Percentiles rank a stretch among this genome's conserved stretches.
phyloP scores from a whole-genome alignment of 805 yeast genomes.

The Starmerella asiatica region DNA sequence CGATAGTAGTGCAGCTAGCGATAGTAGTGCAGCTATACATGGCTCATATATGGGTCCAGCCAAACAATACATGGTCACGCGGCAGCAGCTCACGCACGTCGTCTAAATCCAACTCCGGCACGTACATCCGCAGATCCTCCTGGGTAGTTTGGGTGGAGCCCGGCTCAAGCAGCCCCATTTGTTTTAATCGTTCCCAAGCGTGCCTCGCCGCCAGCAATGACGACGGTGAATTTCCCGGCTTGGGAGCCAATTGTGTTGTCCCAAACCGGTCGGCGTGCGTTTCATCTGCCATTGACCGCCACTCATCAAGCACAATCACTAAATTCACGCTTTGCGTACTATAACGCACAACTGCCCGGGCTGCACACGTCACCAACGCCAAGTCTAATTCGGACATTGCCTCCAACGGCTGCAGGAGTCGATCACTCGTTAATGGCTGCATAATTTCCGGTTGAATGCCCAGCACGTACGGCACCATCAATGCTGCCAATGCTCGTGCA shows the following conservation, averaged over 20 bases:
- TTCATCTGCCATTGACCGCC: conserved; percentile 38
- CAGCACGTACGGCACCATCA: conserved; percentile 8
- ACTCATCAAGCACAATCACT: conserved; percentile 67
- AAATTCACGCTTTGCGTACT: conserved; percentile 54
- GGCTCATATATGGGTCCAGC: conserved; percentile 25
- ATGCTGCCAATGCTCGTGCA: conserved; percentile 31
- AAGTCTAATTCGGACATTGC: conserved; percentile 58
- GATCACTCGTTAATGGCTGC: conserved; percentile 13
- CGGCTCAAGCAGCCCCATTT: conserved; percentile 36
- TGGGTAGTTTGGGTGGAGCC: conserved; percentile 33
- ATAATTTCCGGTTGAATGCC: conserved; percentile 3
- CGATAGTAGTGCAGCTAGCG: not conserved
- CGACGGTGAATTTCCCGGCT: conserved; percentile 23
- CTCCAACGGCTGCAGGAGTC: conserved; percentile 7
- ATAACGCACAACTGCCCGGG: conserved; percentile 51
- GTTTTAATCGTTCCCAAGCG: conserved; percentile 61
- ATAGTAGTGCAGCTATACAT: not conserved
- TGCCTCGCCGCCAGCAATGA: conserved; percentile 44
- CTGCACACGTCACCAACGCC: conserved; percentile 57
- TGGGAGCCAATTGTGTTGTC: not conserved
- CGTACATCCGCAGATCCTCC: conserved; percentile 27
- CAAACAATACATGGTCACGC: conserved; percentile 30
- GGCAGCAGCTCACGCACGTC: conserved; percentile 26
- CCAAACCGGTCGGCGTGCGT: conserved; percentile 30
- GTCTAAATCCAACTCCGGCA: conserved; percentile 26